Evolutionary conservation across 192 early-diverging fungal genomes (phyloP).

Genomic region (Chytriomyces confervae): DNA sequence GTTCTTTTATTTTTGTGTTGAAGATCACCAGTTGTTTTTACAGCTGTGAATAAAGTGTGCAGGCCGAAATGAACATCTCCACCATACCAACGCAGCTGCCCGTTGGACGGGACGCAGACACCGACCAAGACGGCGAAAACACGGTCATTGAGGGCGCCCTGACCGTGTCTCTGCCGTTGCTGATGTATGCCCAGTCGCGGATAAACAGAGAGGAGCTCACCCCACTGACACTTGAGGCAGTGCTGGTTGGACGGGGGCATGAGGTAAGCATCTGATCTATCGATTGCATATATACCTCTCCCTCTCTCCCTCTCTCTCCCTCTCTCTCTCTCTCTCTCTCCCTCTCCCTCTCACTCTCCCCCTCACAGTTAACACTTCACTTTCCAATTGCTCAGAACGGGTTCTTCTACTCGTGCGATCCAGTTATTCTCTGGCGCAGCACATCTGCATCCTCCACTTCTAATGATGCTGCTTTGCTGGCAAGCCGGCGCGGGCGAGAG

Average conservation of each 20-base stretch:
- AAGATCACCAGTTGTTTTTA: too few species aligned
- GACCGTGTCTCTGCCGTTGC: slow-evolving; percentile 5
- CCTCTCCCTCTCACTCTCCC: too few species aligned
- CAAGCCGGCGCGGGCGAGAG: background rate
- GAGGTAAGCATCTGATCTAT: too few species aligned
- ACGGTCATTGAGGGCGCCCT: slow-evolving; percentile 7
- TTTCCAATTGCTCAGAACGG: background rate
- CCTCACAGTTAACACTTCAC: too few species aligned
- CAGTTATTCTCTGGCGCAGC: slow-evolving; percentile 16
- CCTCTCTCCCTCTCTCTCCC: too few species aligned
- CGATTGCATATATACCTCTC: too few species aligned
- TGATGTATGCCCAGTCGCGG: slow-evolving; percentile 24
- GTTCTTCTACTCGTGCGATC: slow-evolving; percentile 28
- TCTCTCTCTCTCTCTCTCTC: too few species aligned
- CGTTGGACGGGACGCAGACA: background rate
- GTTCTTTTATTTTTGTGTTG: too few species aligned
- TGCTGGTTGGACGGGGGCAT: slow-evolving; percentile 4
- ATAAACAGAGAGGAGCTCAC: slow-evolving; percentile 31
- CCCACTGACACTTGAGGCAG: slow-evolving; percentile 23
- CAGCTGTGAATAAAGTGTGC: too few species aligned
- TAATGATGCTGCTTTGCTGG: background rate
- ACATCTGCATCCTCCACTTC: background rate
- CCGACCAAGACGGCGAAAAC: background rate
- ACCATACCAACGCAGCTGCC: slow-evolving; percentile 3
- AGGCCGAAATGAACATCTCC: slow-evolving; percentile 19